These are phyloP conservation scores for Sungouiella blattae DNA, from an alignment of 805 yeast species.

Conservation along the genomic window DNA sequence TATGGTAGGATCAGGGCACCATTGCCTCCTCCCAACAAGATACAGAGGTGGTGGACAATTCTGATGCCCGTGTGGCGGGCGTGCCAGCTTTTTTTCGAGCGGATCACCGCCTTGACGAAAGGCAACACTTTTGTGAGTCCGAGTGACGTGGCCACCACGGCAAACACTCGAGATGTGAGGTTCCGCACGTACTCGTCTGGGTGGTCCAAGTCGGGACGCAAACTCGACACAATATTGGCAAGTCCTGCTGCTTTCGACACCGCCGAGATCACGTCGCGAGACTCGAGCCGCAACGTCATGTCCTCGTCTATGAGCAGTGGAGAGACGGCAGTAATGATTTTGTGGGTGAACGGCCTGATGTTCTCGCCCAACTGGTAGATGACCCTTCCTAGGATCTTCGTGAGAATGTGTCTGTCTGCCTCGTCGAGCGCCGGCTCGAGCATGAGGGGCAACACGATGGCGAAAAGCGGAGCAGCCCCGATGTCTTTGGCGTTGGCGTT, in stretches of 20 bases:
- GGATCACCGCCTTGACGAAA: slow-evolving; percentile 75
- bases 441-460: slow-evolving; percentile 70
- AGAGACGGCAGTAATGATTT: slow-evolving; percentile 67
- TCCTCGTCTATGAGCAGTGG: slow-evolving; percentile 83
- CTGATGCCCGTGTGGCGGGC: slow-evolving; percentile 82
- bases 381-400: slow-evolving; percentile 70
- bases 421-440: slow-evolving; percentile 71
- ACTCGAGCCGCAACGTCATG: slow-evolving; percentile 67
- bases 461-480: slow-evolving; percentile 70
- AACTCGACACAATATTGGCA: slow-evolving; percentile 68
- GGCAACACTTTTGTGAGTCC: slow-evolving; percentile 75
- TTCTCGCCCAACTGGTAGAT: slow-evolving; percentile 61
- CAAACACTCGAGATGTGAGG: slow-evolving; percentile 73
- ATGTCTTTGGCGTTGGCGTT: slow-evolving; percentile 59
- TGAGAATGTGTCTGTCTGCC: slow-evolving; percentile 77
- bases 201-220: slow-evolving; percentile 81
- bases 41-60: slow-evolving; percentile 72
- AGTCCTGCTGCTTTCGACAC: slow-evolving; percentile 81
- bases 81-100: slow-evolving; percentile 72
- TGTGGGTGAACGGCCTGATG: slow-evolving; percentile 70
- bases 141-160: slow-evolving; percentile 76
- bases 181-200: slow-evolving; percentile 78
- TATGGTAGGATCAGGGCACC: slow-evolving; percentile 61
- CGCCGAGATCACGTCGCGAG: slow-evolving; percentile 72
- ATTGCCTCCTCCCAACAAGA: slow-evolving; percentile 56